These are phyloP conservation scores for Francoa sonchifolia DNA, from an alignment of 441 rosid genomes.

Conservation along the genomic window DNA sequence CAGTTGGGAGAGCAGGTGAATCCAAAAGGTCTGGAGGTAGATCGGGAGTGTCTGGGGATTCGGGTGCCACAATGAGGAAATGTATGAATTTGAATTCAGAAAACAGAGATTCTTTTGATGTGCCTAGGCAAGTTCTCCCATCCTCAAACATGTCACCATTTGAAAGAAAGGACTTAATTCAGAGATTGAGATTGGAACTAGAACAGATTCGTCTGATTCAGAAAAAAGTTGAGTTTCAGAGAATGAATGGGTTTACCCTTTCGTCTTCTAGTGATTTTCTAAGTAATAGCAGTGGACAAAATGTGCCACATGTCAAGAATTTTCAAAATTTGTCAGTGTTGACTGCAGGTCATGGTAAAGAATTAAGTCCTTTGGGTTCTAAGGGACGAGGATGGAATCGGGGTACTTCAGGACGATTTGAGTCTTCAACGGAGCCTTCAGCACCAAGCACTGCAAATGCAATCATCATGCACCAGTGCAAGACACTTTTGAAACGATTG, in stretches of 20 bases:
- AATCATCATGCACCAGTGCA: slow-evolving; percentile 51
- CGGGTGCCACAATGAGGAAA: slow-evolving; percentile 36
- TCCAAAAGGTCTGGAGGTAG: slow-evolving; percentile 59
- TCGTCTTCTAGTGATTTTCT: slow-evolving; percentile 43
- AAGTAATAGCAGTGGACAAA: slow-evolving; percentile 31
- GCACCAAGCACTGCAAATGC: slow-evolving; percentile 22
- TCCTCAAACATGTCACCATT: slow-evolving; percentile 28
- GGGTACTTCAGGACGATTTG: slow-evolving; percentile 31
- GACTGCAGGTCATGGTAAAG: slow-evolving; percentile 35
- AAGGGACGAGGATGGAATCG: slow-evolving; percentile 28
- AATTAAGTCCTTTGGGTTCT: slow-evolving; percentile 22
- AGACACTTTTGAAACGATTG: slow-evolving; percentile 37
- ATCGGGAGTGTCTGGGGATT: slow-evolving; percentile 46
- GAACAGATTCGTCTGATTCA: slow-evolving; percentile 35
- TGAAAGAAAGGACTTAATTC: slow-evolving; percentile 38
- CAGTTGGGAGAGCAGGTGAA: slow-evolving; percentile 37
- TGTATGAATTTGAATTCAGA: slow-evolving; percentile 36
- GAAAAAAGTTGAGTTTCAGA: slow-evolving; percentile 35
- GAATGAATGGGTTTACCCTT: slow-evolving; percentile 22
- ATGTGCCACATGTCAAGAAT: slow-evolving; percentile 19
- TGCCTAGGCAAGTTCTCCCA: slow-evolving; percentile 36
- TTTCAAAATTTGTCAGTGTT: slow-evolving; percentile 25
- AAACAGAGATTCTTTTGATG: slow-evolving; percentile 32
- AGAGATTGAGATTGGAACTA: slow-evolving; percentile 35
- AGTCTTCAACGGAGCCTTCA: slow-evolving; percentile 26